Conservation (phyloP, 2,329 filamentous ascomycete species). For the Sclerotinia glacialis region DNA sequence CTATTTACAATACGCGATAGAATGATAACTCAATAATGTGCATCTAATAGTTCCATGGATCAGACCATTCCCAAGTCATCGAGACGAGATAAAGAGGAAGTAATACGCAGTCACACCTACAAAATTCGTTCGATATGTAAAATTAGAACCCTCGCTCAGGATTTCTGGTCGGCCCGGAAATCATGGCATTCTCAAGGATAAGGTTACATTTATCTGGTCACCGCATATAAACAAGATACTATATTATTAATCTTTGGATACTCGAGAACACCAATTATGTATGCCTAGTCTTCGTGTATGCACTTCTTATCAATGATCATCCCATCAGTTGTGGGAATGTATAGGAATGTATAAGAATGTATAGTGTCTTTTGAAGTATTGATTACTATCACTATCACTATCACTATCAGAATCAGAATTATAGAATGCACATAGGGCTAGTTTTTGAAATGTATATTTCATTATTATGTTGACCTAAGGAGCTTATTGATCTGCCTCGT, state of each 20-base stretch:
- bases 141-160: neutral
- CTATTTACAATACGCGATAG: neutral
- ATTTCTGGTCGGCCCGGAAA: slow-evolving; percentile 11
- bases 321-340: neutral
- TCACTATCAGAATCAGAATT: too few relatives aligned
- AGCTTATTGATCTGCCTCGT: too few relatives aligned
- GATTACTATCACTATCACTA: too few relatives aligned
- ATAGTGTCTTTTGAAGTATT: neutral
- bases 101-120: neutral
- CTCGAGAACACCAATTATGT: neutral
- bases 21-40: slow-evolving; percentile 1
- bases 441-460: too few relatives aligned
- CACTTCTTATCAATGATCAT: slow-evolving; percentile 12
- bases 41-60: neutral
- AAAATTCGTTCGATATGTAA: neutral
- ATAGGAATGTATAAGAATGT: neutral
- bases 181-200: neutral
- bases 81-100: neutral
- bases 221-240: slow-evolving; percentile 1
- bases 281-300: slow-evolving; percentile 20
- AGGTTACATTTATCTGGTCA: slow-evolving; percentile 4
- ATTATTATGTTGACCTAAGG: too few relatives aligned
- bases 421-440: too few relatives aligned
- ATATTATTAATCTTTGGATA: neutral
- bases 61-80: neutral